phyloP scores from a whole-genome alignment of 805 yeast genomes.

The Nakazawaea anatomiae region DNA sequence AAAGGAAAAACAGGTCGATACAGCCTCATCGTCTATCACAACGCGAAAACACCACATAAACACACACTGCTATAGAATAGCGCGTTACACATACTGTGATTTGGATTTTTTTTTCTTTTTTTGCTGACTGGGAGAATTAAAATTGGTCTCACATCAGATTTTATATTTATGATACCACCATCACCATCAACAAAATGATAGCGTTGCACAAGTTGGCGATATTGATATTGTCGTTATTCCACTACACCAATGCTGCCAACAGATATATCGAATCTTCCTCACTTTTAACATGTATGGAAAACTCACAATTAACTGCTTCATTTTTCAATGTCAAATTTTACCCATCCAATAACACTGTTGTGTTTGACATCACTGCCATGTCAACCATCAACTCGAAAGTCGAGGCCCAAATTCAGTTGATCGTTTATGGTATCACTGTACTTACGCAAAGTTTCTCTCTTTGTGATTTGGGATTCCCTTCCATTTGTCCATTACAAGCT shows the following conservation, averaged over 20 bases:
- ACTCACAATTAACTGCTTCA: conserved; percentile 82
- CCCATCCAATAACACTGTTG: conserved; percentile 59
- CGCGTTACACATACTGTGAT: too few relatives aligned
- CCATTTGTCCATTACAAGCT: conserved; percentile 79
- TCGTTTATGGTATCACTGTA: conserved; percentile 76
- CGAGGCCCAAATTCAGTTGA: conserved; percentile 55
- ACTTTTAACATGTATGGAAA: conserved; percentile 84
- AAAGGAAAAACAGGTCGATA: too few relatives aligned
- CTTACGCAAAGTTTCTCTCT: conserved; percentile 50
- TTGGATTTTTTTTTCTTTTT: too few relatives aligned
- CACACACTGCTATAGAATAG: too few relatives aligned
- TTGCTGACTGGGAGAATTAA: too few relatives aligned
- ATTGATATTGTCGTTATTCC: background rate
- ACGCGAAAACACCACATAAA: too few relatives aligned
- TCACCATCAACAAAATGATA: background rate
- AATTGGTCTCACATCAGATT: too few relatives aligned
- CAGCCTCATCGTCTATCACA: too few relatives aligned
- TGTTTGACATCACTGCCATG: conserved; percentile 66
- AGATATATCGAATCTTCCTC: conserved; percentile 41
- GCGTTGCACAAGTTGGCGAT: background rate
- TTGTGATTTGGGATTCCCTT: conserved; percentile 49
- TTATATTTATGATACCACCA: background rate
- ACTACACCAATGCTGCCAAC: conserved; percentile 24
- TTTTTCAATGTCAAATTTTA: conserved; percentile 69
- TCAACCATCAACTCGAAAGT: conserved; percentile 74